These are phyloP conservation scores for Entonaema liquescens DNA, from an alignment of 495 filamentous ascomycete genomes.

Conservation along the genomic window DNA sequence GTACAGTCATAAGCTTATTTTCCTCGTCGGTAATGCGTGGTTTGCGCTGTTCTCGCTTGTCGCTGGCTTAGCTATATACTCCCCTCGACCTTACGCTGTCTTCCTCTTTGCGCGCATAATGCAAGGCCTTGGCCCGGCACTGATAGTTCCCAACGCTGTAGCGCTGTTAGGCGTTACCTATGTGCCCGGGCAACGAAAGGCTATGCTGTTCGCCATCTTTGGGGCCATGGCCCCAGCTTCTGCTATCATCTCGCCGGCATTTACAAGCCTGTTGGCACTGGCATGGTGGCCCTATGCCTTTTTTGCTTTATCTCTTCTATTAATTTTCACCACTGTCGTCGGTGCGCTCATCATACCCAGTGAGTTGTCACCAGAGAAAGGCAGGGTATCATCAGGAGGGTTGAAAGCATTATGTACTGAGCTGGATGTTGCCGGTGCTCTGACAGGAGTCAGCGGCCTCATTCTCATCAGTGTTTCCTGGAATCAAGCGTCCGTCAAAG, in stretches of 20 bases:
- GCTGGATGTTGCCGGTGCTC: constrained; percentile 63
- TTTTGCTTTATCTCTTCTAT: constrained; percentile 62
- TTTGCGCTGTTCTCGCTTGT: constrained; percentile 69
- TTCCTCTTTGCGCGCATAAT: constrained; percentile 69
- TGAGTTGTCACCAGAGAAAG: constrained; percentile 51
- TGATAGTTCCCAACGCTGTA: constrained; percentile 69
- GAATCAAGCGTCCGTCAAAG: constrained; percentile 68
- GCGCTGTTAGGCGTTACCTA: constrained; percentile 69
- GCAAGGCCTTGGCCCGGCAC: constrained; percentile 69
- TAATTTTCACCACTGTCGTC: constrained; percentile 52
- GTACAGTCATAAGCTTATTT: constrained; percentile 70
- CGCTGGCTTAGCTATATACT: constrained; percentile 60
- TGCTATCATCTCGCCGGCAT: constrained; percentile 59
- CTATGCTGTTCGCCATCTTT: constrained; percentile 72
- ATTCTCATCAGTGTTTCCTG: constrained; percentile 67
- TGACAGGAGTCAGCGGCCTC: constrained; percentile 63
- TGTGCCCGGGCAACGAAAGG: constrained; percentile 63
- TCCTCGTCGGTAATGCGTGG: constrained; percentile 71
- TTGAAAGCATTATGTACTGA: constrained; percentile 41
- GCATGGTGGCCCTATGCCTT: constrained; percentile 75
- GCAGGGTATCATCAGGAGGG: constrained; percentile 13
- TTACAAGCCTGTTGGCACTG: constrained; percentile 63
- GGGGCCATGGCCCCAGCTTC: constrained; percentile 71
- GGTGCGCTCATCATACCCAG: constrained; percentile 62
- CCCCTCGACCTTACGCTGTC: constrained; percentile 52